Conservation (phyloP, 2,329 filamentous ascomycete genomes). For the Calonectria henricotiae region DNA sequence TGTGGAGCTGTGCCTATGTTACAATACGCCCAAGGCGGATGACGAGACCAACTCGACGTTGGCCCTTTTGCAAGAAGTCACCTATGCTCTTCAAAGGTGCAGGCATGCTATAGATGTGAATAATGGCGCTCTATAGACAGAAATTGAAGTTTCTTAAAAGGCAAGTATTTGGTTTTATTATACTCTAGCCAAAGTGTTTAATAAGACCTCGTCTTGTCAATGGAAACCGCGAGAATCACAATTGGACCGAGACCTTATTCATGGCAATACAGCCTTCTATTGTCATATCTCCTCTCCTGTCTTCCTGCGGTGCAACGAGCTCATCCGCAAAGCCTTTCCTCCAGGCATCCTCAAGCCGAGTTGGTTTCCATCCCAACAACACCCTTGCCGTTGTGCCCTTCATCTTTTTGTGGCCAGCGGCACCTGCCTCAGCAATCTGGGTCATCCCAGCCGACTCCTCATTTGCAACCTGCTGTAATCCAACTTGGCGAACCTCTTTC, state of each 20-base stretch:
- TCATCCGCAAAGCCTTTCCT: background rate
- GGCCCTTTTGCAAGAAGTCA: background rate
- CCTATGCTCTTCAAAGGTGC: constrained; percentile 9
- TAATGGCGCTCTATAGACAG: background rate
- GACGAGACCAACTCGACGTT: background rate
- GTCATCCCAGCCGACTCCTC: constrained; percentile 32
- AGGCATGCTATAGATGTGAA: background rate
- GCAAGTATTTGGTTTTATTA: background rate
- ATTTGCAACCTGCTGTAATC: constrained; percentile 23
- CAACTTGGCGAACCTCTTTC: constrained; percentile 22
- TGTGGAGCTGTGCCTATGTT: constrained; percentile 4
- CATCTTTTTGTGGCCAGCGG: constrained; percentile 30
- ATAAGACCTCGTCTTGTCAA: background rate
- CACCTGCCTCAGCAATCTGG: constrained; percentile 32
- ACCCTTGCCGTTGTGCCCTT: constrained; percentile 23
- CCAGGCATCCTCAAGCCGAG: background rate
- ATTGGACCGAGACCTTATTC: background rate
- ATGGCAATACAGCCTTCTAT: background rate
- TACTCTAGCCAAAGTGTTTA: background rate
- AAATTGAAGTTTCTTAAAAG: background rate
- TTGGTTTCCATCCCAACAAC: constrained; percentile 29
- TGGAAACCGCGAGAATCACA: background rate
- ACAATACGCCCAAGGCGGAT: background rate
- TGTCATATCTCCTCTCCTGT: background rate
- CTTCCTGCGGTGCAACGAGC: background rate